Percentiles rank a stretch among this genome's conserved stretches.
Evolutionary conservation across 495 filamentous ascomycete genomes (phyloP).

Genomic region (Aspergillus cavernicola): DNA sequence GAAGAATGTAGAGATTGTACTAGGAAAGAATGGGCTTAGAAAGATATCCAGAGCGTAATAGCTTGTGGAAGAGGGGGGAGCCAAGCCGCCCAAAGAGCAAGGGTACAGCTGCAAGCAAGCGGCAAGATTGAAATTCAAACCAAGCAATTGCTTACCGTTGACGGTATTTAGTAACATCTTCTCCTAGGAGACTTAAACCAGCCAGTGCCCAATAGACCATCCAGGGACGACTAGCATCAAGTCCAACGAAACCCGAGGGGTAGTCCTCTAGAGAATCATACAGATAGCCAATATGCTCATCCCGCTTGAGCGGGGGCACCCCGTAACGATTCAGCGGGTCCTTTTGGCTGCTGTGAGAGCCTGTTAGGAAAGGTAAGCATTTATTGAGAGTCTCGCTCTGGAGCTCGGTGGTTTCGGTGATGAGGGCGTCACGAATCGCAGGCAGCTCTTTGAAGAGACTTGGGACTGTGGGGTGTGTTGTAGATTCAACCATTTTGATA

Average conservation of each 20-base stretch:
- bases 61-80: background rate
- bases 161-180: constrained; percentile 67
- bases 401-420: constrained; percentile 61
- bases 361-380: constrained; percentile 66
- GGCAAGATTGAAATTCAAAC: constrained; percentile 6
- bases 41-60: background rate
- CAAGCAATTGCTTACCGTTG: constrained; percentile 46
- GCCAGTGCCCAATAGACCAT: constrained; percentile 86
- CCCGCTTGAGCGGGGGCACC: constrained; percentile 67
- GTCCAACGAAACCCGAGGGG: constrained; percentile 58
- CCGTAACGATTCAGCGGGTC: constrained; percentile 60
- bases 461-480: constrained; percentile 49
- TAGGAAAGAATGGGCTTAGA: constrained; percentile 23
- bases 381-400: constrained; percentile 65
- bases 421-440: constrained; percentile 61
- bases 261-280: constrained; percentile 61
- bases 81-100: background rate
- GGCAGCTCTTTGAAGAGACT: constrained; percentile 61
- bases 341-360: constrained; percentile 33
- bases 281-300: constrained; percentile 72
- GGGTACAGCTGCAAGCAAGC: constrained; percentile 1
- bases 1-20: constrained; percentile 65
- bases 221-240: constrained; percentile 89
- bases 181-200: constrained; percentile 67
- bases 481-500: constrained; percentile 13